Conservation (phyloP, 169 alveolate genomes). For the Cryptosporidium baileyi region DNA sequence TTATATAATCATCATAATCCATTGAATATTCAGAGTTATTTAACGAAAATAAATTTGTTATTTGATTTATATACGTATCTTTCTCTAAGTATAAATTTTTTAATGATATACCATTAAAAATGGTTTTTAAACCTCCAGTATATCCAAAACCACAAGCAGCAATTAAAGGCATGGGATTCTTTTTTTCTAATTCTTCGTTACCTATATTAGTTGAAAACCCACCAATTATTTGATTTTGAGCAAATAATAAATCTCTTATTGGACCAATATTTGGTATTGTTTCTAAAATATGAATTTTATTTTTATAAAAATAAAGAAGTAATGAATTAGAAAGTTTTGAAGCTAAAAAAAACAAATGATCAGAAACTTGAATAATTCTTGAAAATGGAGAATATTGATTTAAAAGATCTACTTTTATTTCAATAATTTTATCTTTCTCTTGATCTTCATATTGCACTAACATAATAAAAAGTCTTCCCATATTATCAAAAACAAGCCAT, state of each 20-base stretch:
- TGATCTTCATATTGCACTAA: constrained; percentile 1
- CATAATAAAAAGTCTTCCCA: constrained; percentile 55
- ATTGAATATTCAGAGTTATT: background rate
- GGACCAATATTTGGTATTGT: constrained; percentile 52
- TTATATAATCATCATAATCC: background rate
- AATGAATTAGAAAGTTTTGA: constrained; percentile 50
- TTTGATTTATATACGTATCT: background rate
- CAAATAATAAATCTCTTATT: constrained; percentile 17
- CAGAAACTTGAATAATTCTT: background rate
- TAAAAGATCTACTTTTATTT: background rate
- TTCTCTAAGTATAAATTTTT: background rate
- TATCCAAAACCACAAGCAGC: constrained; percentile 68
- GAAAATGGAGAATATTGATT: constrained; percentile 57
- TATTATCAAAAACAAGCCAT: constrained; percentile 47
- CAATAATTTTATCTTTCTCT: background rate
- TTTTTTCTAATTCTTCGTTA: background rate
- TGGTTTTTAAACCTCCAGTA: constrained; percentile 21
- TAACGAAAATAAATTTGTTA: background rate
- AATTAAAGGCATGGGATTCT: background rate
- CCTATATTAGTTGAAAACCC: background rate
- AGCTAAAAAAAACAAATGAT: constrained; percentile 20
- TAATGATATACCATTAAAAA: constrained; percentile 39
- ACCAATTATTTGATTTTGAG: background rate
- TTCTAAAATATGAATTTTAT: background rate
- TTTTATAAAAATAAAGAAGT: background rate